Conservation (phyloP, 768 basidiomycete genomes). For the Leucosporidium creatinivorum region DNA sequence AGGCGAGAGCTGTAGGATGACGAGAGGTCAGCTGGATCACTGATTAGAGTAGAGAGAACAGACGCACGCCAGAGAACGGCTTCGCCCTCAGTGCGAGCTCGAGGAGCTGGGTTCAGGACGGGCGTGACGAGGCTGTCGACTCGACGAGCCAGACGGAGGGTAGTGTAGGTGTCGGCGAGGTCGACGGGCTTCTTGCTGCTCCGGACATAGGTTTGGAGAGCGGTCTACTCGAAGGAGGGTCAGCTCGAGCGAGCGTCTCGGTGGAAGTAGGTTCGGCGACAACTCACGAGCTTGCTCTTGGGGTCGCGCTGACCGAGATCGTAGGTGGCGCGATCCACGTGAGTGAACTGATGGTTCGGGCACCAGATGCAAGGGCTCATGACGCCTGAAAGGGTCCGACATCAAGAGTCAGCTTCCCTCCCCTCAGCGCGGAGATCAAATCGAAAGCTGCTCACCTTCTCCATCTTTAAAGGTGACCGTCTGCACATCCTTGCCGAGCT, state of each 20-base stretch:
- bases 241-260: neutral
- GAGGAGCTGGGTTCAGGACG: slow-evolving; percentile 14
- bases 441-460: slow-evolving; percentile 5
- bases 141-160: slow-evolving; percentile 80
- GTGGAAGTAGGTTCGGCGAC: neutral
- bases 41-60: too few species aligned
- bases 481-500: slow-evolving; percentile 14
- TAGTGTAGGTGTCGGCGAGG: slow-evolving; percentile 64
- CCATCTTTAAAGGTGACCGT: slow-evolving; percentile 26
- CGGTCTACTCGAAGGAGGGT: slow-evolving; percentile 54
- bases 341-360: slow-evolving; percentile 58
- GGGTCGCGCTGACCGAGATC: slow-evolving; percentile 74
- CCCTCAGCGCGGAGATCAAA: slow-evolving; percentile 48
- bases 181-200: slow-evolving; percentile 69
- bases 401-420: slow-evolving; percentile 60
- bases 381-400: slow-evolving; percentile 62
- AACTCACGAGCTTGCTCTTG: slow-evolving; percentile 68
- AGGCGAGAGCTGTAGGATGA: too few species aligned
- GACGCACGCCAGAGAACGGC: neutral
- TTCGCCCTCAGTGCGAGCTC: neutral
- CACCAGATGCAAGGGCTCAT: slow-evolving; percentile 73
- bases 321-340: slow-evolving; percentile 59
- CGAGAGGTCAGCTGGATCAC: too few species aligned
- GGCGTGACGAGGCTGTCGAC: slow-evolving; percentile 50
- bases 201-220: slow-evolving; percentile 77